These are phyloP conservation scores for Recurvomyces mirabilis DNA, from an alignment of 495 filamentous ascomycete genomes.

Conservation along the genomic window DNA sequence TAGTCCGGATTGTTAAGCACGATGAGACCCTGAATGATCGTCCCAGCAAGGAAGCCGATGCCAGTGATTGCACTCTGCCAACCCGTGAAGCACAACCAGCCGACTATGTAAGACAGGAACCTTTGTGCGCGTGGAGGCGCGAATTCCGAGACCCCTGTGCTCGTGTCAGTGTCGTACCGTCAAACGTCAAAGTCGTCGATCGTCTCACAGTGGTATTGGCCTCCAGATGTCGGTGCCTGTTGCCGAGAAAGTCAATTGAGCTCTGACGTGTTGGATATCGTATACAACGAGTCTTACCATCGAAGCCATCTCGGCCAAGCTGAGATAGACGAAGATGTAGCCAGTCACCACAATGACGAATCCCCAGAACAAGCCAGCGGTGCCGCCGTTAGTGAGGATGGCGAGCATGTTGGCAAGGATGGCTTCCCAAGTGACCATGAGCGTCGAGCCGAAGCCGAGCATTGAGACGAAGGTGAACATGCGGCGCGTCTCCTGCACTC, in stretches of 20 bases:
- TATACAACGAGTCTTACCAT: conserved; percentile 3
- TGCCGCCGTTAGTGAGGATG: conserved; percentile 11
- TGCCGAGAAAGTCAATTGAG: background rate
- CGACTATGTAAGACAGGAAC: conserved; percentile 16
- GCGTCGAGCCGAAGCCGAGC: conserved; percentile 40
- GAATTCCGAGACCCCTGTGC: conserved; percentile 15
- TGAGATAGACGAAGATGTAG: conserved; percentile 2
- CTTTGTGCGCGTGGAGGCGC: conserved; percentile 6
- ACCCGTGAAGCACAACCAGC: conserved; percentile 17
- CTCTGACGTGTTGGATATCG: background rate
- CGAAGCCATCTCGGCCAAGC: conserved; percentile 18
- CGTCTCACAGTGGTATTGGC: conserved; percentile 21
- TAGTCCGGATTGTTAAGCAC: conserved; percentile 27
- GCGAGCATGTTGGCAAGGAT: conserved; percentile 29
- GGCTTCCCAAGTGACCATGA: conserved; percentile 43
- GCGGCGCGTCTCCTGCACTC: conserved; percentile 26
- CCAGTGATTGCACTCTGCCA: conserved; percentile 12
- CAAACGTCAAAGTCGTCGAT: background rate
- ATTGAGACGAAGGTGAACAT: conserved; percentile 41
- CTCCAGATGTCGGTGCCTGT: conserved; percentile 12
- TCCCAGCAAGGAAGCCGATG: conserved; percentile 24
- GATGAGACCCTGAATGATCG: conserved; percentile 21
- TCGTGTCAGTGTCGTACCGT: background rate
- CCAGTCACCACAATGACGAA: conserved; percentile 12
- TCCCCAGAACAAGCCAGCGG: conserved; percentile 19